These are phyloP conservation scores for Coemansia sp. DNA, from an alignment of 192 early-diverging fungal species.

Conservation along the genomic window DNA sequence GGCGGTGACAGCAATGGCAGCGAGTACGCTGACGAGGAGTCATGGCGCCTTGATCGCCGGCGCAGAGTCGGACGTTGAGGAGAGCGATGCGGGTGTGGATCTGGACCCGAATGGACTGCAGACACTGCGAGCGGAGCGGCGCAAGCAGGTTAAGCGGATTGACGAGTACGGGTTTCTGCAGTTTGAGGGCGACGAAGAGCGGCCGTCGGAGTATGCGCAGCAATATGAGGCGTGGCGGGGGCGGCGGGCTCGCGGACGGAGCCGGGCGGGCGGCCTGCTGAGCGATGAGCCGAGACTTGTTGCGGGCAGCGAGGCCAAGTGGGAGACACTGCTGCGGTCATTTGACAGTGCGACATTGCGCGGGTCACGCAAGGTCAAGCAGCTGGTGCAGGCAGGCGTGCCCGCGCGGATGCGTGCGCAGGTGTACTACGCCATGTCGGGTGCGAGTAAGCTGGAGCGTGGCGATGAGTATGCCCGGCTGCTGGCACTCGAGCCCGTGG, in stretches of 20 bases:
- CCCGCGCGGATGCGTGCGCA: slow-evolving; percentile 32
- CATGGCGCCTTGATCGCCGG: not conserved
- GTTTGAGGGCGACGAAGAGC: slow-evolving; percentile 36
- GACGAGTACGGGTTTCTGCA: slow-evolving; percentile 52
- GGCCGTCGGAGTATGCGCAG: slow-evolving; percentile 27
- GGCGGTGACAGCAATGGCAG: not conserved
- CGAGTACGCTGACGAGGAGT: not conserved
- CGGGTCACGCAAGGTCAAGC: slow-evolving; percentile 54
- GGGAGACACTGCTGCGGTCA: slow-evolving; percentile 39
- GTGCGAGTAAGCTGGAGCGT: slow-evolving; percentile 17
- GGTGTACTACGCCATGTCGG: slow-evolving; percentile 48
- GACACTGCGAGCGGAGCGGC: slow-evolving; percentile 34
- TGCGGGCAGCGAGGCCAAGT: slow-evolving; percentile 32
- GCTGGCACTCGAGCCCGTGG: slow-evolving; percentile 18
- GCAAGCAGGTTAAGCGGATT: slow-evolving; percentile 46
- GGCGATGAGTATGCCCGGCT: slow-evolving; percentile 40
- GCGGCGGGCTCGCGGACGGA: slow-evolving; percentile 10
- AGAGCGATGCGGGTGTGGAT: slow-evolving; percentile 17
- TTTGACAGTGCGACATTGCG: slow-evolving; percentile 43
- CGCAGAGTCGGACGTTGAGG: not conserved
- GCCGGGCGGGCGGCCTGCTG: slow-evolving; percentile 3
- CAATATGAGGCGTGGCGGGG: slow-evolving; percentile 38
- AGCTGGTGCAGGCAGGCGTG: slow-evolving; percentile 51
- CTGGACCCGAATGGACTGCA: slow-evolving; percentile 48
- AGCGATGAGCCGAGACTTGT: slow-evolving; percentile 4